phyloP scores from a whole-genome alignment of 2,329 filamentous ascomycete genomes.

The Stemphylium lycopersici region DNA sequence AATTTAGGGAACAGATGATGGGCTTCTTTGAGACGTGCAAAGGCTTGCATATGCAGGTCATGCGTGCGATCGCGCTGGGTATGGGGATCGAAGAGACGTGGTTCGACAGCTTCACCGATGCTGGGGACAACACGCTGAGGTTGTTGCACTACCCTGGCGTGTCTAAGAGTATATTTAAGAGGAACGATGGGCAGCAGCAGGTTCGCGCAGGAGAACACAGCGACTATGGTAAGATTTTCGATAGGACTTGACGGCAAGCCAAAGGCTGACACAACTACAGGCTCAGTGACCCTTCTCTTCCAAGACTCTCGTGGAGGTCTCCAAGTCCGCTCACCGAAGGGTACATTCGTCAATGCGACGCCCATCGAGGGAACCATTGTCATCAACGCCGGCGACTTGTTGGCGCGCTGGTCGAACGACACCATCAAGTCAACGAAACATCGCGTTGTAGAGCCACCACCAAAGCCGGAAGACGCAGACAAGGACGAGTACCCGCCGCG shows the following conservation, averaged over 20 bases:
- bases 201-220: slow-evolving; percentile 81
- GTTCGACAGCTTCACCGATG: slow-evolving; percentile 77
- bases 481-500: slow-evolving; percentile 68
- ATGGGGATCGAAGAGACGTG: slow-evolving; percentile 73
- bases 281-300: slow-evolving; percentile 50
- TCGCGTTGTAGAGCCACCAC: slow-evolving; percentile 83
- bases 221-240: slow-evolving; percentile 57
- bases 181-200: slow-evolving; percentile 72
- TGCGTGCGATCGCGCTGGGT: slow-evolving; percentile 84
- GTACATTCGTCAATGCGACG: slow-evolving; percentile 79
- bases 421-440: slow-evolving; percentile 90
- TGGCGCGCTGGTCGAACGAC: slow-evolving; percentile 90
- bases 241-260: accelerated
- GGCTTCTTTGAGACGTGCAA: slow-evolving; percentile 78
- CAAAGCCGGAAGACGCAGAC: slow-evolving; percentile 52
- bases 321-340: slow-evolving; percentile 72
- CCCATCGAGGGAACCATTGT: slow-evolving; percentile 84
- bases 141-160: slow-evolving; percentile 80
- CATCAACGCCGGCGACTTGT: slow-evolving; percentile 85
- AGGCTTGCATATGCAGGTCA: slow-evolving; percentile 74
- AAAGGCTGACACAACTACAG: slow-evolving; percentile 28
- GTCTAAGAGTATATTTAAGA: slow-evolving; percentile 66
- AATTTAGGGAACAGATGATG: slow-evolving; percentile 75
- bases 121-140: slow-evolving; percentile 61
- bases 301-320: slow-evolving; percentile 64